Evolutionary conservation across 2,329 filamentous ascomycete species (phyloP).

Genomic region (Lanzia echinophila): DNA sequence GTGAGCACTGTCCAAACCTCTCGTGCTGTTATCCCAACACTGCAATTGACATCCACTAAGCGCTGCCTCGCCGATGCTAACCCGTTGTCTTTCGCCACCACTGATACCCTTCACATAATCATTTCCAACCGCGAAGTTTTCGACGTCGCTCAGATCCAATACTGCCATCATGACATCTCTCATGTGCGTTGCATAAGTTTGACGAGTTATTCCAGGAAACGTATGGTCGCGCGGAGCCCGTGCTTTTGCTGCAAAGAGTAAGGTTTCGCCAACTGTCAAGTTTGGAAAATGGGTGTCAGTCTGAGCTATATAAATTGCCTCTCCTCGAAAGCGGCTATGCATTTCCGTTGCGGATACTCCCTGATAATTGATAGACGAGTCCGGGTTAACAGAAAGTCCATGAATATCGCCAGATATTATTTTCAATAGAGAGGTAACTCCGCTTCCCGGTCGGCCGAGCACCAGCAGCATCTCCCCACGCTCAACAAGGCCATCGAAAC

Average conservation of each 20-base stretch:
- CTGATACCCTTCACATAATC: conserved; percentile 66
- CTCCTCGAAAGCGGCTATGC: conserved; percentile 48
- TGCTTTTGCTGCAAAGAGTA: conserved; percentile 64
- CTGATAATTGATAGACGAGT: conserved; percentile 54
- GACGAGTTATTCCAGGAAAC: conserved; percentile 48
- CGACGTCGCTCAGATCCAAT: conserved; percentile 64
- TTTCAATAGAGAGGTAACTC: conserved; percentile 58
- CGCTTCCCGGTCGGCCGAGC: conserved; percentile 54
- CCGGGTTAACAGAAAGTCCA: conserved; percentile 46
- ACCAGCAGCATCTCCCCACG: conserved; percentile 62
- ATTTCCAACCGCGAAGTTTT: conserved; percentile 67
- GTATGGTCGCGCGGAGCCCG: conserved; percentile 57
- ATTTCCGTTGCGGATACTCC: conserved; percentile 48
- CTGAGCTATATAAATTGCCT: conserved; percentile 68
- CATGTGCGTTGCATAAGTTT: conserved; percentile 39
- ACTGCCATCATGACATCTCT: conserved; percentile 58
- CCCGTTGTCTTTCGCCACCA: conserved; percentile 74
- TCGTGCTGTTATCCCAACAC: conserved; percentile 70
- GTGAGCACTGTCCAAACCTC: conserved; percentile 66
- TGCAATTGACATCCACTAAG: conserved; percentile 64
- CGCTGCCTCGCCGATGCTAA: conserved; percentile 73
- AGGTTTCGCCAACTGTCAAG: conserved; percentile 65
- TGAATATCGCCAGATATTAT: conserved; percentile 47
- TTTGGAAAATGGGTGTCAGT: conserved; percentile 68
- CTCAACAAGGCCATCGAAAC: conserved; percentile 56